These are phyloP conservation scores for Scedosporium dehoogii DNA, from an alignment of 2,329 filamentous ascomycete species.

Conservation along the genomic window DNA sequence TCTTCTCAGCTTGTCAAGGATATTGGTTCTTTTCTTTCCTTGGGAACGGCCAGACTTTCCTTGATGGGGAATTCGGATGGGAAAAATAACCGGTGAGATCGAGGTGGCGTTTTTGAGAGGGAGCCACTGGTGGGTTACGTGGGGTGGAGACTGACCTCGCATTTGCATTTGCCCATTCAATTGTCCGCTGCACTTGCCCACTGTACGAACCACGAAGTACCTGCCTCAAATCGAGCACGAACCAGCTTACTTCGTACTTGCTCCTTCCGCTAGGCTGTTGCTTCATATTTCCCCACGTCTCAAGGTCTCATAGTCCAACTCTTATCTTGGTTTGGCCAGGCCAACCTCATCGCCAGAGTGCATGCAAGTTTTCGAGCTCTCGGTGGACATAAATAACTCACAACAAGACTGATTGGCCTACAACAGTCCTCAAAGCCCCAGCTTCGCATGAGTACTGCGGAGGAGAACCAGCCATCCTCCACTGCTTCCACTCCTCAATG, in stretches of 20 bases:
- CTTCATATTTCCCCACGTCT: background rate
- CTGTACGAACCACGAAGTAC: too few species aligned
- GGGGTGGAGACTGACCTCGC: too few species aligned
- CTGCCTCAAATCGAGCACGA: too few species aligned
- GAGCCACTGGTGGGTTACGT: too few species aligned
- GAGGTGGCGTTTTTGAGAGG: too few species aligned
- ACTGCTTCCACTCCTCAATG: background rate
- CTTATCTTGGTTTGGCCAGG: background rate
- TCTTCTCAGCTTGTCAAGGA: background rate
- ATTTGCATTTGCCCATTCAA: too few species aligned
- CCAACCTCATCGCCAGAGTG: background rate
- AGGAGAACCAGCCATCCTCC: background rate
- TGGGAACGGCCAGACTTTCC: too few species aligned
- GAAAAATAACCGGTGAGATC: too few species aligned
- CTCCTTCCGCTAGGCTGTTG: too few species aligned
- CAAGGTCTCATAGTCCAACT: background rate
- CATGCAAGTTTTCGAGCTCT: background rate
- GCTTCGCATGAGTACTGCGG: background rate
- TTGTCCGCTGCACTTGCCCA: too few species aligned
- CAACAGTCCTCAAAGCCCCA: background rate
- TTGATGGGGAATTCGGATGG: too few species aligned
- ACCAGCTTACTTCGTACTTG: too few species aligned
- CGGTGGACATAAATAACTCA: background rate
- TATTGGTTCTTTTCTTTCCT: background rate
- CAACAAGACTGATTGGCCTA: background rate